phyloP scores from a whole-genome alignment of 1,284 basidiomycete species.

The Trametes versicolor region DNA sequence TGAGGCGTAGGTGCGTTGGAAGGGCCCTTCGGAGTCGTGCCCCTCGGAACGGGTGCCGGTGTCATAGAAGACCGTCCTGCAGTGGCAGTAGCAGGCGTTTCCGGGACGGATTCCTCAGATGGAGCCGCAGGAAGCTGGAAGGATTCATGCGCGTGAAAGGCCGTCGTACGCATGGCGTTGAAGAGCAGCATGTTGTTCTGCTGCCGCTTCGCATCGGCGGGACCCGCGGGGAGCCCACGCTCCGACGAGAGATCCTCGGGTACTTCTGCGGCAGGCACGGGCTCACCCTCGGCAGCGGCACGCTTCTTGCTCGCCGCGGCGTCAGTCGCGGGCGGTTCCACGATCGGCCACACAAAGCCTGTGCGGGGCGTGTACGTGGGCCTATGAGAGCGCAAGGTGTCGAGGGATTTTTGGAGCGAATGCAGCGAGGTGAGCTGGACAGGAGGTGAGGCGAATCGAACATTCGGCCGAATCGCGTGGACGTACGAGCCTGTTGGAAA shows the following conservation, averaged over 20 bases:
- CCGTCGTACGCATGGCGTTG: conserved; percentile 81
- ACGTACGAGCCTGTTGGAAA: conserved; percentile 83
- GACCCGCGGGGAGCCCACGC: conserved; percentile 19
- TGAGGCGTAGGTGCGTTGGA: conserved; percentile 51
- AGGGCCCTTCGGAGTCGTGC: conserved; percentile 53
- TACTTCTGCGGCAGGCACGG: conserved; percentile 41
- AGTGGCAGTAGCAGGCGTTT: conserved; percentile 52
- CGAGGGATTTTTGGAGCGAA: conserved; percentile 77
- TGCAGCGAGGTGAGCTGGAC: conserved; percentile 74
- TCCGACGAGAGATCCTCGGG: conserved; percentile 32
- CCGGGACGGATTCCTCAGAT: conserved; percentile 49
- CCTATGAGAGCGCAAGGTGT: conserved; percentile 71
- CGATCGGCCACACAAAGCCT: conserved; percentile 83
- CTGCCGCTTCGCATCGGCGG: conserved; percentile 49
- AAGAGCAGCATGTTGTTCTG: conserved; percentile 74
- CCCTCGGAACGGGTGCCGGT: conserved; percentile 59
- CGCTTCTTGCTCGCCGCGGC: conserved; percentile 53
- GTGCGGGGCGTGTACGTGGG: conserved; percentile 83
- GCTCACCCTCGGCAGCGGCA: conserved; percentile 39
- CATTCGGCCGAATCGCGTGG: conserved; percentile 3
- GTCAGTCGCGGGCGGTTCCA: conserved; percentile 61
- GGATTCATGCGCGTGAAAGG: conserved; percentile 67
- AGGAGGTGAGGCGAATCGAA: conserved; percentile 13
- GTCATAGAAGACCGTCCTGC: conserved; percentile 57
- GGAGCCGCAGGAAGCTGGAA: conserved; percentile 47